Evolutionary conservation across 2,329 filamentous ascomycete genomes (phyloP), one percentile per base, ranked within the genome.

Genomic region (Nemania sp.): DNA sequence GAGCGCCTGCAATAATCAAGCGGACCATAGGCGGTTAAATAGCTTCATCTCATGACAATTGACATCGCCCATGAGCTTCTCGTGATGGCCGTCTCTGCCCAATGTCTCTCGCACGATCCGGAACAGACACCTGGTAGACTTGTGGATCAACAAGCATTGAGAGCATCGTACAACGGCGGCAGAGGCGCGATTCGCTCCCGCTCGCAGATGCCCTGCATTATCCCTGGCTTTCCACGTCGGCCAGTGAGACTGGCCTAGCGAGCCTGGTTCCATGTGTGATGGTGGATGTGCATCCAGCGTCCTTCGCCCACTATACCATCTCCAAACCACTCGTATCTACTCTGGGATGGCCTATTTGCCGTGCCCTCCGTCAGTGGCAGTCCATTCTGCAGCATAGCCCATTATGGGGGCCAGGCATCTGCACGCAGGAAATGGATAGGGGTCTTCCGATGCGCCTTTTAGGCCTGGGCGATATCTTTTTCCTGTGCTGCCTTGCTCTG

Each of bases 221-320:
- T 60, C 62, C 62, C 50, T 61, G 59, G 54, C 57, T 56, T 59
- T 63, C 63, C 61, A 66, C 65, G 64, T 67, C 65, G 63, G 63
- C 63, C 64, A 54, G 58, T 56, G 60, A 61, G 36, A 65, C 56
- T 66, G 62, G 65, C 43, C 60, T 54, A 54, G 50, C 51, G 48
- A 56, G 42, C 37, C 48, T 55, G 55, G 40, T 42, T 52, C 47
- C 52, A 56, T 61, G 58, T 59, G 48, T 44, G 54, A 49, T 56
- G 50, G 55, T 57, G 60, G 50, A 49, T 47, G 61, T 57, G 48
- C 59, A 59, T 56, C 49, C 55, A n/a, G n/a, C n/a, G n/a, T n/a
- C n/a, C n/a, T n/a, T n/a, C n/a, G n/a, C n/a, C n/a, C n/a, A n/a
- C n/a, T n/a, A n/a, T n/a, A n/a, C n/a, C n/a, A n/a, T 52, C 45